Evolutionary conservation across 2,329 filamentous ascomycete genomes (phyloP).

Genomic region (Diaporthe citriasiana): DNA sequence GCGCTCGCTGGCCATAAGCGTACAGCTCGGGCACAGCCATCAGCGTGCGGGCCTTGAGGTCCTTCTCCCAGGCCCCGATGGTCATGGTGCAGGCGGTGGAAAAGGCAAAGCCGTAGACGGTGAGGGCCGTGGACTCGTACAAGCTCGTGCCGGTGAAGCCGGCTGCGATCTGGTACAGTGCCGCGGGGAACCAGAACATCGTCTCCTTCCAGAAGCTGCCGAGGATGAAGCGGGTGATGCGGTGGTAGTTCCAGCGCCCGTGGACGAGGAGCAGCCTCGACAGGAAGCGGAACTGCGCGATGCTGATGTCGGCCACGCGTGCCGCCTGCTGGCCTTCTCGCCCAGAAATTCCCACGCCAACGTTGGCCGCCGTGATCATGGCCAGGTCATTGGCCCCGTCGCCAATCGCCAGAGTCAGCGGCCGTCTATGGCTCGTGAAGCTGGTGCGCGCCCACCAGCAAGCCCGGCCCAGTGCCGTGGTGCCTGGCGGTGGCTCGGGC

Average conservation of each 20-base stretch:
- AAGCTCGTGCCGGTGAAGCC: conserved; percentile 93
- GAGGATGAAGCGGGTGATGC: conserved; percentile 89
- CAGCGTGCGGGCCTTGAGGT: conserved; percentile 84
- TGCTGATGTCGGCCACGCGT: conserved; percentile 90
- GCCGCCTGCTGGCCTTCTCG: conserved; percentile 94
- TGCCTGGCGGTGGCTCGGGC: conserved; percentile 35
- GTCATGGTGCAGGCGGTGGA: conserved; percentile 92
- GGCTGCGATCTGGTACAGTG: conserved; percentile 84
- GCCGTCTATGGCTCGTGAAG: conserved; percentile 24
- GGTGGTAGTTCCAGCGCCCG: conserved; percentile 90
- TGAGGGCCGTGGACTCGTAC: conserved; percentile 82
- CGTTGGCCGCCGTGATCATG: conserved; percentile 90
- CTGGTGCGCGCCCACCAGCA: conserved; percentile 19
- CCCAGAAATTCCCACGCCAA: conserved; percentile 92
- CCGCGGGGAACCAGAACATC: conserved; percentile 88
- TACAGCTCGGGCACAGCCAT: conserved; percentile 95
- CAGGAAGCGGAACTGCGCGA: conserved; percentile 91
- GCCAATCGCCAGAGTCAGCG: conserved; percentile 87
- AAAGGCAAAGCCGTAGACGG: conserved; percentile 91
- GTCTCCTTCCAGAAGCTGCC: conserved; percentile 92
- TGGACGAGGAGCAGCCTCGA: conserved; percentile 86
- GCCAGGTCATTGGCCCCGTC: conserved; percentile 96
- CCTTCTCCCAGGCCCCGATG: conserved; percentile 92
- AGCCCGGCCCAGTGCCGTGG: background rate
- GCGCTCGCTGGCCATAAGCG: conserved; percentile 79